Evolutionary conservation across 2,329 filamentous ascomycete species (phyloP), one percentile per base, ranked within the genome.

Genomic region (Dryadomyces sulphureus): DNA sequence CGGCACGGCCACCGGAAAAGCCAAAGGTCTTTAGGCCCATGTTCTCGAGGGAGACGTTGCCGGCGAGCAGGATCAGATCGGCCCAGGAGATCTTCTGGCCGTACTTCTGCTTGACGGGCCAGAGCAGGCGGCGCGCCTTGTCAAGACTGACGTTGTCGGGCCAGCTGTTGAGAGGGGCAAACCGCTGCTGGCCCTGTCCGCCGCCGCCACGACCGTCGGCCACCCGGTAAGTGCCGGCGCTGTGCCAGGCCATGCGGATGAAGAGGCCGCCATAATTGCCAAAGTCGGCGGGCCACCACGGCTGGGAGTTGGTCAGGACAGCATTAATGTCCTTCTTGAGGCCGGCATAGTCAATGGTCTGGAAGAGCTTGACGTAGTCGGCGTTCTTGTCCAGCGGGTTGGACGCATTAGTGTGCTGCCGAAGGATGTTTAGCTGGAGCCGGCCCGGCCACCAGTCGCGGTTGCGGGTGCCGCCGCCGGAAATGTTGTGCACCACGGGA

Each of bases 91-190:
- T 82, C 69, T 84, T 85, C 70, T 77, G 77, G 60, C 83, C 83
- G 54, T 88, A 88, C 72, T 88, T 88, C 55, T 85, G 81, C 75
- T 88, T 88, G 66, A 88, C 78, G 47, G 83, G 83, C 79, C 81
- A 86, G 38, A 88, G 67, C 47, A 88, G 74, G 52, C 83, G 81
- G 47, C 83, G 82, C 27, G 82, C 83, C 73, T 88, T 88, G 73
- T 88, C 83, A 45, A 88, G 73, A 55, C 70, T 79, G 57, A 77
- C 79, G 54, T 88, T 88, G 65, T 88, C 83, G 38, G 83, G 83
- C 83, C 83, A 88, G 68, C 77, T 78, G 73, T 87, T 87, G 59
- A 88, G 76, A 6, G 84, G 84, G 45, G 83, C 82, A 56, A 88
- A 88, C 36, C 84, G 77, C 65, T 88, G 83, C 65, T 87, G 83